Evolutionary conservation across 306 rosid genomes (phyloP).

Genomic region (Prunus fruticosa): DNA sequence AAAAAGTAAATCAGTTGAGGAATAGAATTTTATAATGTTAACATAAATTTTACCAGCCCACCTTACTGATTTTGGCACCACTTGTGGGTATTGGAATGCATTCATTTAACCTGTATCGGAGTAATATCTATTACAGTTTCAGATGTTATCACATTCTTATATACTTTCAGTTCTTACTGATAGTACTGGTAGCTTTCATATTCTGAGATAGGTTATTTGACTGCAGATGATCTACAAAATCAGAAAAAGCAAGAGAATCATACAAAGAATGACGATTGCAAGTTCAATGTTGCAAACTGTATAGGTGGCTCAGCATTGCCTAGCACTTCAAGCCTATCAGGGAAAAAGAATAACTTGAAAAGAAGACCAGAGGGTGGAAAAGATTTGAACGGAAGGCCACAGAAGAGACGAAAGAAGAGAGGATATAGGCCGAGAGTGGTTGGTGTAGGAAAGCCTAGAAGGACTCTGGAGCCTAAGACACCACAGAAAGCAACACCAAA

Average conservation of each 20-base stretch:
- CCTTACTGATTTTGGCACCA: too few species aligned
- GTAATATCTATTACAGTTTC: not conserved
- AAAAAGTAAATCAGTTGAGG: too few species aligned
- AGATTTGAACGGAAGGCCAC: not conserved
- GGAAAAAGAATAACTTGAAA: not conserved
- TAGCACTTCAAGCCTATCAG: not conserved
- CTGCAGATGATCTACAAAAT: slow-evolving; percentile 5
- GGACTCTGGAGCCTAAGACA: not conserved
- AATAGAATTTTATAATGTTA: too few species aligned
- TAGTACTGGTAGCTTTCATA: not conserved
- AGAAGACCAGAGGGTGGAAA: slow-evolving; percentile 1
- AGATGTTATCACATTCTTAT: not conserved
- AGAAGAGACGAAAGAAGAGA: slow-evolving; percentile 20
- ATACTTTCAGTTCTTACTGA: not conserved
- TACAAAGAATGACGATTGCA: not conserved
- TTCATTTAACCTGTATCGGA: not conserved
- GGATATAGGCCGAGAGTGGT: slow-evolving; percentile 34
- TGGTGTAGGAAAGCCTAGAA: slow-evolving; percentile 14
- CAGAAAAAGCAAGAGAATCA: not conserved
- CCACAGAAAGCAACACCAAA: slow-evolving; percentile 1
- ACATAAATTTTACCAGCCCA: too few species aligned
- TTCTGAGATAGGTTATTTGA: not conserved
- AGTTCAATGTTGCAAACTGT: not conserved
- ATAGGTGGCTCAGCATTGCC: not conserved
- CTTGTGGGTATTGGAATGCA: not conserved